These are phyloP conservation scores for Boletus rubropictus DNA, from an alignment of 768 basidiomycete species.

Conservation along the genomic window DNA sequence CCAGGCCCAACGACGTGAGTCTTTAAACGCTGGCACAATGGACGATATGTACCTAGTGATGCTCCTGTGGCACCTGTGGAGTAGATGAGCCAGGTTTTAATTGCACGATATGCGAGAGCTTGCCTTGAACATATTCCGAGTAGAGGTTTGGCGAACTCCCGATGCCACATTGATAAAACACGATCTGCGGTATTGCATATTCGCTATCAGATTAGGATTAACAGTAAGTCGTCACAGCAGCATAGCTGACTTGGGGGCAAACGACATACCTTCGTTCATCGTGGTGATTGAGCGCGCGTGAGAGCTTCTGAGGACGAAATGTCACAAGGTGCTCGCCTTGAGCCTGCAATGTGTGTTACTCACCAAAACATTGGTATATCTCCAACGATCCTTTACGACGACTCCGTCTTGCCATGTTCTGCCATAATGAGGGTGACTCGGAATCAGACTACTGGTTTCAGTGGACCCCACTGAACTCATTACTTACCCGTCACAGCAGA, in stretches of 20 bases:
- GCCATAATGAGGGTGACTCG: not conserved
- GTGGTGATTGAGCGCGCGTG: slow-evolving; percentile 46
- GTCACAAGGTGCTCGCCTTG: not conserved
- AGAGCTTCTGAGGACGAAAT: slow-evolving; percentile 38
- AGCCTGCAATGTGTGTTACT: slow-evolving; percentile 9
- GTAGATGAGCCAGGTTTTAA: slow-evolving; percentile 4
- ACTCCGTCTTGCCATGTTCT: slow-evolving; percentile 75
- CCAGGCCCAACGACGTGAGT: slow-evolving; percentile 1
- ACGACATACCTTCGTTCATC: slow-evolving; percentile 37
- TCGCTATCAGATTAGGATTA: slow-evolving; percentile 19
- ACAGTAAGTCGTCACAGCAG: not conserved
- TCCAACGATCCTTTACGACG: slow-evolving; percentile 37
- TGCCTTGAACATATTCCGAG: slow-evolving; percentile 57
- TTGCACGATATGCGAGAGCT: slow-evolving; percentile 4
- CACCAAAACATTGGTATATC: slow-evolving; percentile 54
- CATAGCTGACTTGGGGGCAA: not conserved
- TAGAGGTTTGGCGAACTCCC: slow-evolving; percentile 53
- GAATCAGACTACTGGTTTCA: not conserved
- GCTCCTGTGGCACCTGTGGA: slow-evolving; percentile 56
- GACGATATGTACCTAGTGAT: slow-evolving; percentile 43
- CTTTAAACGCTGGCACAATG: not conserved
- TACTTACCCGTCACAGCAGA: slow-evolving; percentile 72
- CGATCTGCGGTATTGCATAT: slow-evolving; percentile 50
- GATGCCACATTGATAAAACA: slow-evolving; percentile 61
- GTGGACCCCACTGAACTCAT: not conserved